Evolutionary conservation across 2,329 filamentous ascomycete species (phyloP), one percentile per base, ranked within the genome.

Genomic region (Aspergillus novoparasiticus): DNA sequence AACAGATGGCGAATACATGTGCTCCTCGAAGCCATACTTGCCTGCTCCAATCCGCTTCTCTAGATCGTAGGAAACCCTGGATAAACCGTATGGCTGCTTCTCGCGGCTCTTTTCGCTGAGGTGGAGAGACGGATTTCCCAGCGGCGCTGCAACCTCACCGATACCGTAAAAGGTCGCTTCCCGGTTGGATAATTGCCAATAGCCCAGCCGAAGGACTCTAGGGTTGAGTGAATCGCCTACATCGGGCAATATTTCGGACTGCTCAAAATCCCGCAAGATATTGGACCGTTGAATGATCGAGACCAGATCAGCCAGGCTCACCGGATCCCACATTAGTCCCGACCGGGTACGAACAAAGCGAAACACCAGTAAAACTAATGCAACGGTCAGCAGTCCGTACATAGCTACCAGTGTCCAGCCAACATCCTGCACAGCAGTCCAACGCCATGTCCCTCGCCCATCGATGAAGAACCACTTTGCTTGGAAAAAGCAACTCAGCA

Each of bases 271-370:
- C 26, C 83, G 81, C 56, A 93, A 84, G 21, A 90, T 87, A 76
- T 96, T 97, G 67, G 92, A 94, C 64, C 90, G 87, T 67, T 92
- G 89, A 30, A 96, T 84, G 12, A 97, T 83, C 1, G 90, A 87
- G 50, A 95, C 85, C 43, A 96, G 81, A 73, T 97, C 93, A 3
- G 91, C 94, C 9, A 97, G 81, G 28, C 89, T 94, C 53, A 90
- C 85, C 2, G 93, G 86, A 73, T 97, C 93, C 94, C 94, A 97
- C 72, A 90, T 85, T 65, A 97, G 81, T 0, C 93, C 93, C 0
- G 93, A 96, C 69, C 83, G 84, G 34, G 85, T 83, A 26, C 83
- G 78, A 59, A 85, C 80, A 79, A 94, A 92, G 66, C 87, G 90
- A n/a, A 87, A 66, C 66, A 89, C 79, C 11, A 94, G 75, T 1